Conservation (phyloP, 139 green algal species). For the Chlorella sp. region DNA sequence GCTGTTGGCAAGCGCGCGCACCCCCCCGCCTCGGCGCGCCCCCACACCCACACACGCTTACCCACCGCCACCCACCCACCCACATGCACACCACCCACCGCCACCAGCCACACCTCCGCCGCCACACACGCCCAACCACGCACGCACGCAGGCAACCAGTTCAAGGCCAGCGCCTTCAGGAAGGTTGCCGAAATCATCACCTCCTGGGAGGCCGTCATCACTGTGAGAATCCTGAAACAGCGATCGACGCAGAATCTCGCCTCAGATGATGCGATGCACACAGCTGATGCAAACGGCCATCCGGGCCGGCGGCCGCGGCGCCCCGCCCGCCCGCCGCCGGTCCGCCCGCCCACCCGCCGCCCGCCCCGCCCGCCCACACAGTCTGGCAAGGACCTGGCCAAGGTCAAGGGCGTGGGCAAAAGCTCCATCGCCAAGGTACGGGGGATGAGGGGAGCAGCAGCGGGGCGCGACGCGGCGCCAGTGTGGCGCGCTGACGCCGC, state of each 20-base stretch:
- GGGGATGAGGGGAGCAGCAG: too few species aligned
- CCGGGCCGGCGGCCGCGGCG: neutral
- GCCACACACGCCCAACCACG: too few species aligned
- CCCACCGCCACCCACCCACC: too few species aligned
- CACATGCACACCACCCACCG: too few species aligned
- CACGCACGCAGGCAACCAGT: conserved; percentile 16
- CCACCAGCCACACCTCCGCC: too few species aligned
- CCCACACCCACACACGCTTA: too few species aligned
- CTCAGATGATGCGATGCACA: neutral
- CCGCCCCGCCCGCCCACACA: neutral
- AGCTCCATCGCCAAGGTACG: conserved; percentile 21
- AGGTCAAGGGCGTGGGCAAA: conserved; percentile 27
- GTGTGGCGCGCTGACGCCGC: too few species aligned
- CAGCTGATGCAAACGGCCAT: neutral
- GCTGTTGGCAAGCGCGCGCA: too few species aligned
- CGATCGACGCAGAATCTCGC: too few species aligned
- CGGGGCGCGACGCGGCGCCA: too few species aligned
- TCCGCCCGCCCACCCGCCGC: neutral
- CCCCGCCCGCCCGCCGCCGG: neutral
- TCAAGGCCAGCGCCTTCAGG: conserved; percentile 21
- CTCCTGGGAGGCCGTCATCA: conserved; percentile 6
- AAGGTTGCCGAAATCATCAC: conserved; percentile 7
- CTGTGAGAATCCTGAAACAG: conserved; percentile 2
- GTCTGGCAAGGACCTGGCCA: conserved; percentile 19
- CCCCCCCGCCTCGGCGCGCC: too few species aligned